Base-by-base conservation (phyloP, 257 asterid species). In the Schizonepeta tenuifolia region DNA sequence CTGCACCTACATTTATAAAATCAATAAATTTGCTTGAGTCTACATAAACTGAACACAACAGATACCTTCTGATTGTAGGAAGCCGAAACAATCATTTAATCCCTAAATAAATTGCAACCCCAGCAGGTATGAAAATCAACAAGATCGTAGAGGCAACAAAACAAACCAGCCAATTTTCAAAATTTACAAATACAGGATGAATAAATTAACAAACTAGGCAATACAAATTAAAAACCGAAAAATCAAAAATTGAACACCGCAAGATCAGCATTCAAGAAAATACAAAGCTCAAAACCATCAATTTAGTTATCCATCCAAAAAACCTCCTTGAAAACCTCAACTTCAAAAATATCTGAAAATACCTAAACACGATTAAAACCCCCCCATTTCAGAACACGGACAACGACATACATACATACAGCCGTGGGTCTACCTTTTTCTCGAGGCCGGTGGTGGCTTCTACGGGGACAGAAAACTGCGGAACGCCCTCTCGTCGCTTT, bases 401-500 rank as follows among this genome's bases (percentile, higher is more conserved):
- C n/a, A 44, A 35, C 22, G 15, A 53, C 7, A 35, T 36, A 35
- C 17, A 9, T 26, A n/a, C 3, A 55, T 15, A 17, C 1, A 74
- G 0, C 15, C 44, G 18, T 9, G 18, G 6, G 21, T 24, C 17
- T 58, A 92, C 98, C 98, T 87, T 90, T 20, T 84, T 84, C 17
- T 90, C 97, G 60, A 74, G 35, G 63, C 83, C 85, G 21, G 79
- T 54, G 56, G 77, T 69, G 47, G 84, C 65, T 38, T 86, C 89
- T 7, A 79, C 85, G 28, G 89, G 85, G 36, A 83, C 51, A 26
- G 84, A 1, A 63, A 85, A 87, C 65, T 79, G 86, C 67, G 68
- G 87, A n/a, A 84, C 51, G 59, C 92, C 96, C 80, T 89, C 98
- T 7, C 98, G 88, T 18, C 98, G 96, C 89, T 93, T 93, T 87